Evolutionary conservation across 371 early-diverging fungal genomes (phyloP).

Genomic region (Mucor saturninus): DNA sequence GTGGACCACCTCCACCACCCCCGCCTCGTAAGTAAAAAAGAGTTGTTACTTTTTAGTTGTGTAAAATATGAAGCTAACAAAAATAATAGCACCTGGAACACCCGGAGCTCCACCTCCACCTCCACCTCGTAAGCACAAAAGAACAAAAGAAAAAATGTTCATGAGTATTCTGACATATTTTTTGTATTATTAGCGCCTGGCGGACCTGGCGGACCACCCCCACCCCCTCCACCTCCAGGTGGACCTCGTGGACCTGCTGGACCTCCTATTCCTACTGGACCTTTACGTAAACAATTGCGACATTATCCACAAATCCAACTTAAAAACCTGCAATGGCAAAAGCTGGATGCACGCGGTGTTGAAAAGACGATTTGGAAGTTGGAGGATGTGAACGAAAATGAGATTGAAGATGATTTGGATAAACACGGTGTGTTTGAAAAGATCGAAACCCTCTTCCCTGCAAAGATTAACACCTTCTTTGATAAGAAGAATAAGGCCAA

Average conservation of each 20-base stretch:
- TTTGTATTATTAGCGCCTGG: constrained; percentile 14
- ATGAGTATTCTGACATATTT: neutral
- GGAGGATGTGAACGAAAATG: constrained; percentile 38
- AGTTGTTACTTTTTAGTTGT: neutral
- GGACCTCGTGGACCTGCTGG: constrained; percentile 23
- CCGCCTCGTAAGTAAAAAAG: constrained; percentile 3
- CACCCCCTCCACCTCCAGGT: constrained; percentile 35
- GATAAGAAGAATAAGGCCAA: constrained; percentile 41
- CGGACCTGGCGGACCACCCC: constrained; percentile 20
- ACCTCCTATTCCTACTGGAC: constrained; percentile 32
- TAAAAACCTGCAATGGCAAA: constrained; percentile 55
- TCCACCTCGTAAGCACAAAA: constrained; percentile 14
- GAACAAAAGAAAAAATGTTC: neutral
- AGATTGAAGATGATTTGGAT: constrained; percentile 41
- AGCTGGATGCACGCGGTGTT: constrained; percentile 41
- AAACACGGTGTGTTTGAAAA: constrained; percentile 42
- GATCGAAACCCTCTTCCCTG: constrained; percentile 48
- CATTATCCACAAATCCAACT: constrained; percentile 51
- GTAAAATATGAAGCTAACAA: too few species aligned
- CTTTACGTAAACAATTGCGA: constrained; percentile 42
- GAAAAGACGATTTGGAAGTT: constrained; percentile 49
- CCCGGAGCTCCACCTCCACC: constrained; percentile 9
- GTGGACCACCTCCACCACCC: constrained; percentile 14
- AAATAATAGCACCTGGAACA: constrained; percentile 5
- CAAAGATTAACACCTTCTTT: constrained; percentile 45